Percentiles rank a stretch among this genome's conserved stretches.
These are phyloP conservation scores for Podila epicladia DNA, from an alignment of 192 early-diverging fungal species.

Conservation along the genomic window DNA sequence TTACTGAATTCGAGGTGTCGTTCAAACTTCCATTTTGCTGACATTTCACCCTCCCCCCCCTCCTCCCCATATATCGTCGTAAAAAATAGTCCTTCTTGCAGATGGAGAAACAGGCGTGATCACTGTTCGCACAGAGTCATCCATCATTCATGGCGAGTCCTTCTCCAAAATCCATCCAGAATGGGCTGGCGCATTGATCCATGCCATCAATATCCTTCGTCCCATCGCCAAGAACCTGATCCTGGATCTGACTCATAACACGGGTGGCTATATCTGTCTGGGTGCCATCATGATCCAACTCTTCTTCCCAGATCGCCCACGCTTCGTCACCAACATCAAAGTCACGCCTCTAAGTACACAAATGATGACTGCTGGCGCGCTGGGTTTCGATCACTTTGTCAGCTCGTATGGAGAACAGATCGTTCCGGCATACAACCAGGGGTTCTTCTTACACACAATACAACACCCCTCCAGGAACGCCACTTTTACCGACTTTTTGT, in stretches of 20 bases:
- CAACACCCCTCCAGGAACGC: conserved; percentile 13
- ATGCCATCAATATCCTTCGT: conserved; percentile 20
- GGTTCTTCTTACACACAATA: neutral
- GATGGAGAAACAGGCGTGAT: conserved; percentile 35
- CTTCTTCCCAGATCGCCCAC: conserved; percentile 30
- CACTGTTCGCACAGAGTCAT: conserved; percentile 27
- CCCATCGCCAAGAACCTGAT: conserved; percentile 29
- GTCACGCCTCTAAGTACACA: conserved; percentile 12
- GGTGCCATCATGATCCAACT: conserved; percentile 21
- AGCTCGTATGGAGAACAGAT: conserved; percentile 18
- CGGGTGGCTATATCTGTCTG: conserved; percentile 25
- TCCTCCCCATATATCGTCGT: too few species aligned
- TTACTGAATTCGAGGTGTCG: neutral
- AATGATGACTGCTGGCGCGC: conserved; percentile 8
- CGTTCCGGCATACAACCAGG: neutral
- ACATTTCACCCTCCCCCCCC: neutral
- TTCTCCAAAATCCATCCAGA: conserved; percentile 17
- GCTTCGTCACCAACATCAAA: conserved; percentile 24
- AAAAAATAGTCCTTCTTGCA: conserved; percentile 16
- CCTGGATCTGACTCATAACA: conserved; percentile 33
- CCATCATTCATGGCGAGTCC: conserved; percentile 1
- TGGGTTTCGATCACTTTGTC: conserved; percentile 22
- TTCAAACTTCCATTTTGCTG: too few species aligned
- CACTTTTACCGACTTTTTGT: conserved; percentile 22
- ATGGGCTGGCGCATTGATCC: conserved; percentile 19